These are phyloP conservation scores for Xerocomus brunneocitrinus DNA, from an alignment of 768 basidiomycete genomes.

Conservation along the genomic window DNA sequence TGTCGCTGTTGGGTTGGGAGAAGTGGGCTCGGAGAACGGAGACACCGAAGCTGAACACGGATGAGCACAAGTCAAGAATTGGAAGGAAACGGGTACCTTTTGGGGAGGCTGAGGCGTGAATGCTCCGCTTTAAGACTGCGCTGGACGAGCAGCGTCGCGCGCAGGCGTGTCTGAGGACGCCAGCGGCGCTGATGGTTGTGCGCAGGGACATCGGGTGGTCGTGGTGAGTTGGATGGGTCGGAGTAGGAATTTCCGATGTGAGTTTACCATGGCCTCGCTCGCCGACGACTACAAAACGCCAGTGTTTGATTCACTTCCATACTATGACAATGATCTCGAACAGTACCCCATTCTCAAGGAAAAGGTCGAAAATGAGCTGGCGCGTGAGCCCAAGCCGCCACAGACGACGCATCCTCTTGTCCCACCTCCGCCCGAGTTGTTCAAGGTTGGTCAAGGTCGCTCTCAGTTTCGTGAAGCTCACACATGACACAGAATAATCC, in stretches of 20 bases:
- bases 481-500: conserved; percentile 51
- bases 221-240: conserved; percentile 12
- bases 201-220: conserved; percentile 39
- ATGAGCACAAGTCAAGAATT: conserved; percentile 7
- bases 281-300: conserved; percentile 17
- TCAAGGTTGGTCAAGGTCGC: conserved; percentile 49
- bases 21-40: conserved; percentile 87
- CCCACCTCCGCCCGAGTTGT: conserved; percentile 60
- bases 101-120: conserved; percentile 44
- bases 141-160: conserved; percentile 30
- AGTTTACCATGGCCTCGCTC: conserved; percentile 22
- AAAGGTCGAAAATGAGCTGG: conserved; percentile 74
- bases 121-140: conserved; percentile 32
- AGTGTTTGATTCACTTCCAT: conserved; percentile 83
- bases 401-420: conserved; percentile 64
- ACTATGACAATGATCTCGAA: conserved; percentile 91
- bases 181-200: conserved; percentile 41
- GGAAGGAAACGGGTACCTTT: conserved; percentile 38
- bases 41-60: conserved; percentile 51
- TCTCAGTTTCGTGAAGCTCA: not conserved
- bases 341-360: conserved; percentile 63
- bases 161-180: conserved; percentile 39
- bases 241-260: conserved; percentile 24
- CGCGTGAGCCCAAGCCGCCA: conserved; percentile 61
- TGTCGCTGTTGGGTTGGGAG: conserved; percentile 77